These are phyloP conservation scores for Colletotrichum incanum DNA, from an alignment of 2,329 filamentous ascomycete species.

Conservation along the genomic window DNA sequence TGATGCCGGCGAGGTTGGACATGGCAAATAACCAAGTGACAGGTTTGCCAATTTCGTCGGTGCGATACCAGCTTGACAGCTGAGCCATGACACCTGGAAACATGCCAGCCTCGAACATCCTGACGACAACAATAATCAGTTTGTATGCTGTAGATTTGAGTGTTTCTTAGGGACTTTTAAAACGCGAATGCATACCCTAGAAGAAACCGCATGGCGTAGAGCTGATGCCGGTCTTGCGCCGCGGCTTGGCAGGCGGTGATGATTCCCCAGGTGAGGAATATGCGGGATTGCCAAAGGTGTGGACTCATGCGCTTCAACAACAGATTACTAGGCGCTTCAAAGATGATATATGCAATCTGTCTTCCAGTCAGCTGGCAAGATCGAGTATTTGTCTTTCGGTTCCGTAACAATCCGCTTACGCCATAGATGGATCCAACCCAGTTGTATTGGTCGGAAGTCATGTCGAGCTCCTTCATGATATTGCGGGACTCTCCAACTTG, in stretches of 20 bases:
- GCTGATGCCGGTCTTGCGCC: constrained; percentile 55
- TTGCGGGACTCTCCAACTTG: constrained; percentile 57
- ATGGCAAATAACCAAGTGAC: constrained; percentile 60
- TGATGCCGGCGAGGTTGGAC: constrained; percentile 52
- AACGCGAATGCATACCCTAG: constrained; percentile 48
- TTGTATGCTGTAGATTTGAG: too few relatives aligned
- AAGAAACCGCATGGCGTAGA: constrained; percentile 58
- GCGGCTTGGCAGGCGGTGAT: constrained; percentile 57
- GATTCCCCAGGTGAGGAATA: constrained; percentile 56
- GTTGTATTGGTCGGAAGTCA: constrained; percentile 36
- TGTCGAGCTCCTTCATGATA: constrained; percentile 45
- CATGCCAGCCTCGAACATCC: constrained; percentile 57
- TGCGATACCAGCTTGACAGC: constrained; percentile 62
- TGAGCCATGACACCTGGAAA: constrained; percentile 60
- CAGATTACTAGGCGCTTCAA: constrained; percentile 58
- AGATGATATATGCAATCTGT: constrained; percentile 57
- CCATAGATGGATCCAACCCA: constrained; percentile 35
- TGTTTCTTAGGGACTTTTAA: too few relatives aligned
- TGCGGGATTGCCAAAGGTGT: constrained; percentile 54
- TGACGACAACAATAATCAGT: neutral
- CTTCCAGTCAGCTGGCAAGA: neutral
- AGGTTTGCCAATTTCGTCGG: constrained; percentile 59
- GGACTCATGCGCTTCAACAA: constrained; percentile 55
- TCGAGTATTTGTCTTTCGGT: too few relatives aligned
- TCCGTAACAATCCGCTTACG: neutral